phyloP scores from a whole-genome alignment of 495 filamentous ascomycete species.

The Talaromyces proteolyticus region DNA sequence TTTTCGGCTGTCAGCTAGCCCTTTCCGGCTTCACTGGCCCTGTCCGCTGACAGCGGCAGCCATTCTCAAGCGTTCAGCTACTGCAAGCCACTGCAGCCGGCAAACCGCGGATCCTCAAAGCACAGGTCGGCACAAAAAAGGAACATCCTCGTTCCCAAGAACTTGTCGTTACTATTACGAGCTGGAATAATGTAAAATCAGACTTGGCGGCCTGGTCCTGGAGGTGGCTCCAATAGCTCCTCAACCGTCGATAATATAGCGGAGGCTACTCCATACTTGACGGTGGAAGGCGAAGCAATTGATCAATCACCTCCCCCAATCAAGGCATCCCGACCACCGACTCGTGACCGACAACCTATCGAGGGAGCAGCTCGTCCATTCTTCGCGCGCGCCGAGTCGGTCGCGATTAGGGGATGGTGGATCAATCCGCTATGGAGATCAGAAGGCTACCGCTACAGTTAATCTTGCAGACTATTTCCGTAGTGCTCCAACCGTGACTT shows the following conservation, averaged over 20 bases:
- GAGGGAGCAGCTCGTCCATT: background rate
- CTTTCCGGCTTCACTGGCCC: conserved; percentile 10
- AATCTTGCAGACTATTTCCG: background rate
- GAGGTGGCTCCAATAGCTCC: conserved; percentile 1
- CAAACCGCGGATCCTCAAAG: background rate
- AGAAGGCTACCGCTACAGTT: background rate
- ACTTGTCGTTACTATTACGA: background rate
- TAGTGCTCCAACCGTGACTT: background rate
- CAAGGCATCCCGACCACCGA: background rate
- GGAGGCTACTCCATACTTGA: background rate
- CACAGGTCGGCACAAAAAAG: background rate
- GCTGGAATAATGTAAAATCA: background rate
- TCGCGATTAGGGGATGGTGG: background rate
- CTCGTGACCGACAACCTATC: background rate
- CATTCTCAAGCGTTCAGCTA: conserved; percentile 19
- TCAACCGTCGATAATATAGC: background rate
- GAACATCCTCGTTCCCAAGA: background rate
- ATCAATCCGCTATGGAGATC: conserved; percentile 6
- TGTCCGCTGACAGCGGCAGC: conserved; percentile 25
- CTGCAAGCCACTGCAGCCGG: conserved; percentile 27
- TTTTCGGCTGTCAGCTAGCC: background rate
- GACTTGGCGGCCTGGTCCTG: background rate
- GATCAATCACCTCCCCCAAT: background rate
- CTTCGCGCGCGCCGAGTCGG: background rate
- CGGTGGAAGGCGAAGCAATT: background rate